These are phyloP conservation scores for Candida pseudofarinosa DNA, from an alignment of 805 yeast species.

Conservation along the genomic window DNA sequence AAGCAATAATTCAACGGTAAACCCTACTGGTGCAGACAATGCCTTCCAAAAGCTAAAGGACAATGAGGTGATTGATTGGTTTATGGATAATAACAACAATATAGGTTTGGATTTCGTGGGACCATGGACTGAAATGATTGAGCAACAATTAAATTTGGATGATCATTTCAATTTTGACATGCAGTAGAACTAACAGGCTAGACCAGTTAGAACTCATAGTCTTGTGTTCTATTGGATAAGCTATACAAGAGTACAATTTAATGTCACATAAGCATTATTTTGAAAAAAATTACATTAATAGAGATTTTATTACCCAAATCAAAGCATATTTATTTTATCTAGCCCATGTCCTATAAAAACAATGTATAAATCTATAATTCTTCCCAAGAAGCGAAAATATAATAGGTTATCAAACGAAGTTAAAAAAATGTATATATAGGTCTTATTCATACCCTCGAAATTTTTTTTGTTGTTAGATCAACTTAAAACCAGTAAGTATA, in stretches of 20 bases:
- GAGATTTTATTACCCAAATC: neutral
- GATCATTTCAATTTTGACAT: conserved; percentile 27
- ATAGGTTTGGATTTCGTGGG: conserved; percentile 50
- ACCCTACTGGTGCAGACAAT: neutral
- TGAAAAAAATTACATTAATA: no score
- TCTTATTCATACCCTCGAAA: no score
- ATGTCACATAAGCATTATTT: no score
- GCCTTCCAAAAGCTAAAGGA: conserved; percentile 20
- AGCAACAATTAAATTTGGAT: conserved; percentile 50
- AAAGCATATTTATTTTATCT: neutral
- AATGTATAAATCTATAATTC: neutral
- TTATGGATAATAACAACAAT: conserved; percentile 31
- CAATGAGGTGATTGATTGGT: conserved; percentile 43
- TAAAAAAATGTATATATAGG: no score
- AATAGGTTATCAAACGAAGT: no score
- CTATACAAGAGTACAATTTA: no score
- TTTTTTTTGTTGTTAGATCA: no score
- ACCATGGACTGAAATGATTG: conserved; percentile 79
- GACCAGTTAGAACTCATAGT: neutral
- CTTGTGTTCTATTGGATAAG: no score
- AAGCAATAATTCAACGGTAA: neutral
- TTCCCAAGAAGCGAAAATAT: neutral
- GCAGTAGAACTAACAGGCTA: neutral
- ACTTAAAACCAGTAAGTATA: no score
- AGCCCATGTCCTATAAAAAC: neutral